Percentiles rank a stretch among this genome's conserved stretches.
phyloP scores from a whole-genome alignment of 345 rosid species.

The Hirschfeldia incana region DNA sequence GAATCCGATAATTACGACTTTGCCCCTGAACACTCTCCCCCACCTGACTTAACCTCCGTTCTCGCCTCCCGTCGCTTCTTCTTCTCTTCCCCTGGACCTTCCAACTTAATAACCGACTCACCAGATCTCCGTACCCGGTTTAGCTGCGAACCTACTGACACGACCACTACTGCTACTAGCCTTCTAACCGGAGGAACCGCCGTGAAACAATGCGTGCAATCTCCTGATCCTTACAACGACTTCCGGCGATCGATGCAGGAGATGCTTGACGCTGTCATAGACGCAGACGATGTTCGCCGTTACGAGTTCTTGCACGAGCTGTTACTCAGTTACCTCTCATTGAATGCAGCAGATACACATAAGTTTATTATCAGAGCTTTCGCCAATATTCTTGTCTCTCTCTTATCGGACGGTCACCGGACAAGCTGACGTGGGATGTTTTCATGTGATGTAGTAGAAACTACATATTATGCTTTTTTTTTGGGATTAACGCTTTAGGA shows the following conservation, averaged over 20 bases:
- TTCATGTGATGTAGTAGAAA: background rate
- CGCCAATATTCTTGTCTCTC: slow-evolving; percentile 56
- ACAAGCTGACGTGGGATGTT: slow-evolving; percentile 27
- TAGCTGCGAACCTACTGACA: background rate
- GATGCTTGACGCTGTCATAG: slow-evolving; percentile 78
- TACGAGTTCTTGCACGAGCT: slow-evolving; percentile 81
- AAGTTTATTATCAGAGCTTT: slow-evolving; percentile 74
- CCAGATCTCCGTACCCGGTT: slow-evolving; percentile 16
- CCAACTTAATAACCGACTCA: slow-evolving; percentile 82
- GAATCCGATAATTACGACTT: slow-evolving; percentile 9
- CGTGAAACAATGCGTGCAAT: slow-evolving; percentile 56
- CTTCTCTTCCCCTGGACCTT: slow-evolving; percentile 83
- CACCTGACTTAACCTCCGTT: slow-evolving; percentile 67
- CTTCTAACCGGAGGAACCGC: slow-evolving; percentile 58
- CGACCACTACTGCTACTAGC: background rate
- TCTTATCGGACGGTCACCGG: slow-evolving; percentile 40
- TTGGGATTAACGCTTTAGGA: slow-evolving; percentile 20
- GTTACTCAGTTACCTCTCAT: slow-evolving; percentile 66
- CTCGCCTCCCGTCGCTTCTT: slow-evolving; percentile 86
- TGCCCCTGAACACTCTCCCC: slow-evolving; percentile 31
- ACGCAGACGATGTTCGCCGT: slow-evolving; percentile 42
- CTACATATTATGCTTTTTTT: background rate
- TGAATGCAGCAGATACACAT: slow-evolving; percentile 69
- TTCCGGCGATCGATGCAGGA: slow-evolving; percentile 79
- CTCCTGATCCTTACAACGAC: slow-evolving; percentile 79